A percentile compares a stretch with the other conserved stretches of the same genome.
phyloP scores from a whole-genome alignment of 31 red algal genomes.

The Endocladia muricata region DNA sequence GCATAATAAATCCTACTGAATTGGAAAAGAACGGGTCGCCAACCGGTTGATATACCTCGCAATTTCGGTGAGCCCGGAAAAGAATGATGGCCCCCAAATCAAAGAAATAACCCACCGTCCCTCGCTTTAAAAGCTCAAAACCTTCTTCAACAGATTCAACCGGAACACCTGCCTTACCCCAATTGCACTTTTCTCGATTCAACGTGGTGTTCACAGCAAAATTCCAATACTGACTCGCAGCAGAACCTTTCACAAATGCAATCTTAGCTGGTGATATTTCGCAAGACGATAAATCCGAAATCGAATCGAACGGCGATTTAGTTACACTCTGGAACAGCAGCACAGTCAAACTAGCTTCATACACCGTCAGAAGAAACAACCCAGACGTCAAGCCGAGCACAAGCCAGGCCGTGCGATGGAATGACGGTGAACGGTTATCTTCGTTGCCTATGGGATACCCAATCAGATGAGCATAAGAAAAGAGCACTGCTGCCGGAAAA shows the following conservation, averaged over 20 bases:
- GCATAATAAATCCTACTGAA: constrained; percentile 31
- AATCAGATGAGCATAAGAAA: constrained; percentile 51
- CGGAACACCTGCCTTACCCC: constrained; percentile 8
- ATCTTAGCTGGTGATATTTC: constrained; percentile 13
- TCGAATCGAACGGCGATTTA: constrained; percentile 22
- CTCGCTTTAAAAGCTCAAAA: neutral
- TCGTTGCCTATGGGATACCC: constrained; percentile 12
- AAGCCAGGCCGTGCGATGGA: constrained; percentile 46
- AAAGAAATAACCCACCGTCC: constrained; percentile 33
- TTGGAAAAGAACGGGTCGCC: constrained; percentile 40
- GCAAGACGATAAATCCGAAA: constrained; percentile 18
- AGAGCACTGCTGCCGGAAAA: constrained; percentile 13
- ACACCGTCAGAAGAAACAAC: constrained; percentile 40
- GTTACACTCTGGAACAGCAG: constrained; percentile 35
- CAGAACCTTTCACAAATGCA: constrained; percentile 26
- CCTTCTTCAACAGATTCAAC: constrained; percentile 23
- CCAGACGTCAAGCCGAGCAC: constrained; percentile 44
- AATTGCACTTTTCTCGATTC: constrained; percentile 16
- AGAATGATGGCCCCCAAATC: constrained; percentile 15
- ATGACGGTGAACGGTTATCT: neutral
- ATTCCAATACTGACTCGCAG: constrained; percentile 42
- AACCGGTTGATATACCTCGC: constrained; percentile 21
- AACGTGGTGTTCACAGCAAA: constrained; percentile 29
- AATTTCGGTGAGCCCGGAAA: constrained; percentile 17
- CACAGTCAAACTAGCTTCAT: constrained; percentile 40